A percentile compares a stretch with the other conserved stretches of the same genome.
Evolutionary conservation across 768 basidiomycete species (phyloP).

Genomic region (Boletus sp.): DNA sequence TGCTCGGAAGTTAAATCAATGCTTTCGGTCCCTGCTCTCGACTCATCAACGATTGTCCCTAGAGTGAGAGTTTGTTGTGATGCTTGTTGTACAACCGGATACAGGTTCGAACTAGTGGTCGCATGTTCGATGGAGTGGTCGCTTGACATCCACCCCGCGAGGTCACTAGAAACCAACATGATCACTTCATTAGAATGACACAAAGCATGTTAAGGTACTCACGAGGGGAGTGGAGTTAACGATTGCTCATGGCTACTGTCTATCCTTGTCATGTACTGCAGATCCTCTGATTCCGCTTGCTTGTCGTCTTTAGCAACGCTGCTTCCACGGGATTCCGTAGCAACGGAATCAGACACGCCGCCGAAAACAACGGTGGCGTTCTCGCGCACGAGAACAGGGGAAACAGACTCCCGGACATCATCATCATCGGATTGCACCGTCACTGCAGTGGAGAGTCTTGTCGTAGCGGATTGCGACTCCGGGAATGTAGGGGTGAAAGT

Average conservation of each 20-base stretch:
- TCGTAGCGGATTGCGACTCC: background rate
- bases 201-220: background rate
- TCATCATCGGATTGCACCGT: background rate
- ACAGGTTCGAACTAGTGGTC: background rate
- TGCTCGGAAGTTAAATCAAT: background rate
- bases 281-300: background rate
- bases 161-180: background rate
- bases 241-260: background rate
- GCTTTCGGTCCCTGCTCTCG: background rate
- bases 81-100: background rate
- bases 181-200: background rate
- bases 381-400: background rate
- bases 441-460: background rate
- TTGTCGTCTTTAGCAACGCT: background rate
- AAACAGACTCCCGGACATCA: background rate
- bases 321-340: background rate
- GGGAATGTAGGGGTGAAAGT: background rate
- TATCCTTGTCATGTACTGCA: too few species aligned
- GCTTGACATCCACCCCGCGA: background rate
- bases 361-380: background rate
- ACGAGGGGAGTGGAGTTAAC: background rate
- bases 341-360: background rate
- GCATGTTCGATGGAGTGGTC: background rate
- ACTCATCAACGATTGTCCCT: background rate
- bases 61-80: background rate